Evolutionary conservation across 2,329 filamentous ascomycete species (phyloP).

Genomic region (Geoglossum cookeanum): DNA sequence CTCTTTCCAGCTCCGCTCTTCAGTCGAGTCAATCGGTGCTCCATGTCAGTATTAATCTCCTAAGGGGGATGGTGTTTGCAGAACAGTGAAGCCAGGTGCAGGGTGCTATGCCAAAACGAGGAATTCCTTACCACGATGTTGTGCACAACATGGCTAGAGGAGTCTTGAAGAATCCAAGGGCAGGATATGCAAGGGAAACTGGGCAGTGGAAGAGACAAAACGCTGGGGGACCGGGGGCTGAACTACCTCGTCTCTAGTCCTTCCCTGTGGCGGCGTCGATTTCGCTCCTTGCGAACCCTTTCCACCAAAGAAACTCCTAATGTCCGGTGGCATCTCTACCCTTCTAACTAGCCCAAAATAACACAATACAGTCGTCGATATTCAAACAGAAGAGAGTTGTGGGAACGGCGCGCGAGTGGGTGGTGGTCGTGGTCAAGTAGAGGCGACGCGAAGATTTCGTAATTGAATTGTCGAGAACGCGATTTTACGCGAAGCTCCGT

Average conservation of each 20-base stretch:
- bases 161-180: background rate
- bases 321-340: conserved; percentile 56
- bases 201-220: conserved; percentile 7
- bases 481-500: background rate
- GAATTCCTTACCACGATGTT: background rate
- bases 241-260: background rate
- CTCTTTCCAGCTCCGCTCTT: conserved; percentile 15
- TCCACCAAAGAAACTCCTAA: conserved; percentile 74
- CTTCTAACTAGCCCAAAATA: background rate
- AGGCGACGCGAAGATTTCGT: background rate
- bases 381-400: background rate
- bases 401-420: background rate
- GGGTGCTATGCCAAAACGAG: too few species aligned
- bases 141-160: background rate
- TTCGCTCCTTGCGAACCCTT: conserved; percentile 40
- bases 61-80: conserved; percentile 13
- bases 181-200: background rate
- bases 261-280: conserved; percentile 24
- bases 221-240: background rate
- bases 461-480: background rate
- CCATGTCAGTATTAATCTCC: background rate
- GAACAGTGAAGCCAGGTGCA: too few species aligned
- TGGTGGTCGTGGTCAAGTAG: background rate
- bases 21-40: background rate
- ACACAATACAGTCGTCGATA: background rate